These are phyloP conservation scores for Trichosporon ovoides DNA, from an alignment of 1,284 basidiomycete species.

Conservation along the genomic window DNA sequence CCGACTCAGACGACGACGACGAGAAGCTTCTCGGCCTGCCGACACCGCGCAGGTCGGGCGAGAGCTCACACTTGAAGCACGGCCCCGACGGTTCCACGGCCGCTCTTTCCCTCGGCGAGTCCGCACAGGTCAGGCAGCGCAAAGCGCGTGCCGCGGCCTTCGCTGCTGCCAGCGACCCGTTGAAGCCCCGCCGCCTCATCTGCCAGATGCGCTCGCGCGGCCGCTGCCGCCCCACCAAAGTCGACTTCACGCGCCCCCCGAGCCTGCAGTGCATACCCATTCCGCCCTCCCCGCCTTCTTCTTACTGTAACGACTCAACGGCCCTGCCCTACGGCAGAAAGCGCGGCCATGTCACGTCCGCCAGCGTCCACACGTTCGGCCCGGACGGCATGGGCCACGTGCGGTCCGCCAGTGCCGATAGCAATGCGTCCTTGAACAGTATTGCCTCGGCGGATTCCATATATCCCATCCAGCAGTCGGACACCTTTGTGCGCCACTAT, in stretches of 20 bases:
- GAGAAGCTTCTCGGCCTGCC: neutral
- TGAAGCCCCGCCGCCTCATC: constrained; percentile 10
- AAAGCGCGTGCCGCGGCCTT: constrained; percentile 5
- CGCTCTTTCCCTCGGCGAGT: neutral
- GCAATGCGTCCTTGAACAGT: neutral
- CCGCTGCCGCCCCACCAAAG: neutral
- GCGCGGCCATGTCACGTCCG: neutral
- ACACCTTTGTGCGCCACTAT: neutral
- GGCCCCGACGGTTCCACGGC: neutral
- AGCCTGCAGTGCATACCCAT: neutral
- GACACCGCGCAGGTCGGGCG: neutral
- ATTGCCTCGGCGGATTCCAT: neutral
- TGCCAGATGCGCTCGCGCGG: constrained; percentile 1
- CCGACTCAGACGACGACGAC: neutral
- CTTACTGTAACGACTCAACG: neutral
- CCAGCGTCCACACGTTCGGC: constrained; percentile 12
- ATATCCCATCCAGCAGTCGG: neutral
- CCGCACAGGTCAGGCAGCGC: neutral
- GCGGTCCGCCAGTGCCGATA: neutral
- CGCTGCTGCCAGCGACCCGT: constrained; percentile 9
- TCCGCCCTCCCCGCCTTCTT: neutral
- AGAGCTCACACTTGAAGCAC: too few relatives aligned
- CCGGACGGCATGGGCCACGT: neutral
- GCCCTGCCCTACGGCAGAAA: neutral
- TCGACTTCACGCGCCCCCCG: constrained; percentile 1